Evolutionary conservation across 371 early-diverging fungal genomes (phyloP).

Genomic region (Rhizopus delemar): DNA sequence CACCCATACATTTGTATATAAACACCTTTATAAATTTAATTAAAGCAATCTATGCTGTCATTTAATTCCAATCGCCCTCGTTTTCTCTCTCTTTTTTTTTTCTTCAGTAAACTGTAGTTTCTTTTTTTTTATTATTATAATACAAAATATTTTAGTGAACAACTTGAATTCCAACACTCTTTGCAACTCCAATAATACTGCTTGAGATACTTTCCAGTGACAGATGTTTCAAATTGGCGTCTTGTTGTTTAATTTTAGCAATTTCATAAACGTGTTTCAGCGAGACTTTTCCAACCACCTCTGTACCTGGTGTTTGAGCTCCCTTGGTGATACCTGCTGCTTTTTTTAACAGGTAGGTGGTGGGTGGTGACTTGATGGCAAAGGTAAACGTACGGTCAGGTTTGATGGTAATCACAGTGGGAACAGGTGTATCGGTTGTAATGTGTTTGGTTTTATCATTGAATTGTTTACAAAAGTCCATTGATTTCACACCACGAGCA

Average conservation of each 20-base stretch:
- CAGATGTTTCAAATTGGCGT: constrained; percentile 74
- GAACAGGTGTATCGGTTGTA: constrained; percentile 83
- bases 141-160: constrained; percentile 51
- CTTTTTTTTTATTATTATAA: neutral
- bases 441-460: constrained; percentile 93
- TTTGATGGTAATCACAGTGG: constrained; percentile 82
- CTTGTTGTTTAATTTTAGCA: constrained; percentile 86
- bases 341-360: constrained; percentile 84
- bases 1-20: too few relatives aligned
- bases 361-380: constrained; percentile 85
- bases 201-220: constrained; percentile 73
- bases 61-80: too few relatives aligned
- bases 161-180: constrained; percentile 85
- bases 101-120: too few relatives aligned
- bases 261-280: constrained; percentile 96
- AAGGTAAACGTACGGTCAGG: constrained; percentile 93
- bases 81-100: too few relatives aligned
- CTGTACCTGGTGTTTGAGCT: constrained; percentile 74
- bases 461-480: constrained; percentile 98
- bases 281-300: constrained; percentile 76
- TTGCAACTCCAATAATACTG: constrained; percentile 80
- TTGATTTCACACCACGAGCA: constrained; percentile 96
- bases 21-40: too few relatives aligned
- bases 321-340: constrained; percentile 92
- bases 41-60: too few relatives aligned